Conservation (phyloP, 148 eudicot genomes). For the Diospyros lotus region DNA sequence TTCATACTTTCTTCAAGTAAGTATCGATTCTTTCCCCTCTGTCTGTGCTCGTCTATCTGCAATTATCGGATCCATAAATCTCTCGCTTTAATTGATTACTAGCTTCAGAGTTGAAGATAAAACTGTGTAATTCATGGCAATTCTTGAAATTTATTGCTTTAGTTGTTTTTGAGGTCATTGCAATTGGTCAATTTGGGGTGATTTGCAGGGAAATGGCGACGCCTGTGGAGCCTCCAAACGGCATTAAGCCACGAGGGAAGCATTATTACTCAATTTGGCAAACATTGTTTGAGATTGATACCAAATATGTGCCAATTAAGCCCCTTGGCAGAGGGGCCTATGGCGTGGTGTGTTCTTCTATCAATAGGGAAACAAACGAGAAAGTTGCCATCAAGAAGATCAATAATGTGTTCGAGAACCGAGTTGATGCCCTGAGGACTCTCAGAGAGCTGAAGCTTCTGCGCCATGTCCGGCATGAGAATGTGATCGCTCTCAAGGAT, state of each 20-base stretch:
- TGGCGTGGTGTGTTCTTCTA: constrained; percentile 39
- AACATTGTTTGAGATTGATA: constrained; percentile 34
- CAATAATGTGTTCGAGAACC: constrained; percentile 27
- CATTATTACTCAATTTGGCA: constrained; percentile 31
- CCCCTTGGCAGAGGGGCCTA: constrained; percentile 45
- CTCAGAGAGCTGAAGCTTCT: constrained; percentile 36
- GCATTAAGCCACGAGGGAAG: constrained; percentile 20
- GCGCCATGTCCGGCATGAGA: constrained; percentile 34
- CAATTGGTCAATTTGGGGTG: not conserved
- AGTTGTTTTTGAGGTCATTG: not conserved
- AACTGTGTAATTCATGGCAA: not conserved
- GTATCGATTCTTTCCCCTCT: constrained; percentile 12
- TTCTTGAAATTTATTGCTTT: not conserved
- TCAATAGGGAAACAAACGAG: constrained; percentile 34
- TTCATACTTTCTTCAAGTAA: not conserved
- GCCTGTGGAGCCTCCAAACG: constrained; percentile 22
- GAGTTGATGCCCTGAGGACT: constrained; percentile 23
- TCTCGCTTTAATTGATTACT: not conserved
- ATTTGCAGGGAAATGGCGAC: constrained; percentile 18
- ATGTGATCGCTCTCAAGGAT: constrained; percentile 46
- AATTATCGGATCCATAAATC: not conserved
- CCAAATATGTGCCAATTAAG: constrained; percentile 31
- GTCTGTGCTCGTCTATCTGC: not conserved
- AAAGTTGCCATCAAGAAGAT: constrained; percentile 54
- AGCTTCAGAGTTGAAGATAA: not conserved